A percentile compares a stretch with the other conserved stretches of the same genome.
Conservation (phyloP, 345 rosid species). For the Cochlearia excelsa region DNA sequence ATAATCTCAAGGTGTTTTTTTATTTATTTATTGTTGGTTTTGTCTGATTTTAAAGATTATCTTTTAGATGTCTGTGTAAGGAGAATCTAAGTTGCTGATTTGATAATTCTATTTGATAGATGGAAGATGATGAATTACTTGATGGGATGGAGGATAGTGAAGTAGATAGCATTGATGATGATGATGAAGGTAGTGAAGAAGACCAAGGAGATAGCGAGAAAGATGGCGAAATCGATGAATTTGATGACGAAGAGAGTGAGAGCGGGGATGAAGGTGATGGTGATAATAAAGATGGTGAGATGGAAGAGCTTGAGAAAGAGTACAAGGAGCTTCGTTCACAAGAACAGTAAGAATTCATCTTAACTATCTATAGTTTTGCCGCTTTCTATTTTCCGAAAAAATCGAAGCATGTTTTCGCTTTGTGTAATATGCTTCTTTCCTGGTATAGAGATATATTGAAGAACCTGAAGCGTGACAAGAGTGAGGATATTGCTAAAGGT, state of each 20-base stretch:
- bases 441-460: constrained; percentile 55
- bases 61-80: neutral
- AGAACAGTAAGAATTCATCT: constrained; percentile 54
- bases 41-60: neutral
- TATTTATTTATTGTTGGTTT: neutral
- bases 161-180: constrained; percentile 25
- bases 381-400: too few relatives aligned
- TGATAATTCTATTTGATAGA: constrained; percentile 2
- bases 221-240: constrained; percentile 33
- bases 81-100: constrained; percentile 4
- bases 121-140: constrained; percentile 12
- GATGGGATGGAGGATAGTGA: constrained; percentile 30
- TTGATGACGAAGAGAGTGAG: constrained; percentile 59
- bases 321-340: constrained; percentile 58
- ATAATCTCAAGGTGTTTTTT: constrained; percentile 18
- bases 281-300: constrained; percentile 47
- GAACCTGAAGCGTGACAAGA: constrained; percentile 71
- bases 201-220: constrained; percentile 25
- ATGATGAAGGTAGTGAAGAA: constrained; percentile 27
- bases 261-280: constrained; percentile 26
- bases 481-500: constrained; percentile 84
- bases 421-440: constrained; percentile 9
- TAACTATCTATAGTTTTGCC: neutral
- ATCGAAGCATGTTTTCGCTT: neutral
- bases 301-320: constrained; percentile 87